Evolutionary conservation across 2,329 filamentous ascomycete species (phyloP).

Genomic region (Monilinia polystroma): DNA sequence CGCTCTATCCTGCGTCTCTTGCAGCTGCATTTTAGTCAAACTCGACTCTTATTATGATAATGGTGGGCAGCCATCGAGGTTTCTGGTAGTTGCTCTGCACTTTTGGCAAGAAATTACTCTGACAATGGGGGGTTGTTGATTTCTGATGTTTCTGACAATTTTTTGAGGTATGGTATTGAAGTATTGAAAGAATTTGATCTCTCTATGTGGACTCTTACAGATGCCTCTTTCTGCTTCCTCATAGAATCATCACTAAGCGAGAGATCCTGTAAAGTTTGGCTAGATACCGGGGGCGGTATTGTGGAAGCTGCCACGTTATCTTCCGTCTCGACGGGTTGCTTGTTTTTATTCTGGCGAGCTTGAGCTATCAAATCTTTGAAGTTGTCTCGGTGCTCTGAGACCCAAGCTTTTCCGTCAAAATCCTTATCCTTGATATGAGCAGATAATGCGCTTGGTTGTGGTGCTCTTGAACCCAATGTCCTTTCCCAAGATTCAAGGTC

Average conservation of each 20-base stretch:
- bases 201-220: not conserved
- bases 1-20: not conserved
- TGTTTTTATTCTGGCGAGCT: conserved; percentile 55
- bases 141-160: not conserved
- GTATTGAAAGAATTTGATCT: not conserved
- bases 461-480: conserved; percentile 64
- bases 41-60: not conserved
- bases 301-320: conserved; percentile 8
- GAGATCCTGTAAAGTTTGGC: not conserved
- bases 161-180: not conserved
- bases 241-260: not conserved
- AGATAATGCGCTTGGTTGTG: conserved; percentile 43
- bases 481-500: conserved; percentile 87
- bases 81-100: not conserved
- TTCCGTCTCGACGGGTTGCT: conserved; percentile 21
- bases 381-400: conserved; percentile 66
- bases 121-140: not conserved
- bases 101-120: not conserved
- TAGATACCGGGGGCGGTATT: not conserved
- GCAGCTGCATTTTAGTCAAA: not conserved
- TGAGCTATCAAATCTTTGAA: conserved; percentile 79
- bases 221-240: not conserved
- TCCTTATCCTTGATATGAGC: conserved; percentile 77
- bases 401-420: conserved; percentile 80
- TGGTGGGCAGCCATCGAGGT: not conserved